These are phyloP conservation scores for Starmerella etchellsii DNA, from an alignment of 805 yeast species.

Conservation along the genomic window DNA sequence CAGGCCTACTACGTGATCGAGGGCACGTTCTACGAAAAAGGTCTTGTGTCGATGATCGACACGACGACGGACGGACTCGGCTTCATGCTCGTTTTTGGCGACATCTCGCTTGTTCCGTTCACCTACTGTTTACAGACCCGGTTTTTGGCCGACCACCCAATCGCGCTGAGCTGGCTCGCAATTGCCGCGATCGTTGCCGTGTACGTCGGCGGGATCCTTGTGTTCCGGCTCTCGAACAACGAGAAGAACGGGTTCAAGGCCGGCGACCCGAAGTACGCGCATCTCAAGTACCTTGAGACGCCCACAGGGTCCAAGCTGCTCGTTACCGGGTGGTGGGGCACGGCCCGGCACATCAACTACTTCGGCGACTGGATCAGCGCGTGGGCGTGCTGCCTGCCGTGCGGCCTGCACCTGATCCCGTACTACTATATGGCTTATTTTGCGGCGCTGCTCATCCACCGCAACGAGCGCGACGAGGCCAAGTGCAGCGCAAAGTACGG, in stretches of 20 bases:
- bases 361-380: slow-evolving; percentile 92
- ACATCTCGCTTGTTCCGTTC: slow-evolving; percentile 83
- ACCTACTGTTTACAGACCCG: slow-evolving; percentile 79
- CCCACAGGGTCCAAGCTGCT: slow-evolving; percentile 66
- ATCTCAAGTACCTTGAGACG: slow-evolving; percentile 59
- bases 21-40: slow-evolving; percentile 85
- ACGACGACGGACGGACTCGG: slow-evolving; percentile 95
- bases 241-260: slow-evolving; percentile 76
- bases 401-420: slow-evolving; percentile 71
- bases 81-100: slow-evolving; percentile 91
- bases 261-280: slow-evolving; percentile 50
- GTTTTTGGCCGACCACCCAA: slow-evolving; percentile 53
- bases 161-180: slow-evolving; percentile 37
- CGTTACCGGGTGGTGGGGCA: slow-evolving; percentile 93
- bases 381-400: slow-evolving; percentile 82
- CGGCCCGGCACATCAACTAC: slow-evolving; percentile 85
- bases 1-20: slow-evolving; percentile 80
- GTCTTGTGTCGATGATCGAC: slow-evolving; percentile 87
- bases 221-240: slow-evolving; percentile 72
- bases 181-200: slow-evolving; percentile 34
- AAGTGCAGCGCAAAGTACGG: slow-evolving; percentile 83
- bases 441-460: slow-evolving; percentile 66
- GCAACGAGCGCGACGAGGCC: slow-evolving; percentile 84
- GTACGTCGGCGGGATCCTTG: slow-evolving; percentile 55
- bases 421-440: slow-evolving; percentile 81